Evolutionary conservation across 129 eudicot genomes (phyloP).

Genomic region (Lactuca sativa): DNA sequence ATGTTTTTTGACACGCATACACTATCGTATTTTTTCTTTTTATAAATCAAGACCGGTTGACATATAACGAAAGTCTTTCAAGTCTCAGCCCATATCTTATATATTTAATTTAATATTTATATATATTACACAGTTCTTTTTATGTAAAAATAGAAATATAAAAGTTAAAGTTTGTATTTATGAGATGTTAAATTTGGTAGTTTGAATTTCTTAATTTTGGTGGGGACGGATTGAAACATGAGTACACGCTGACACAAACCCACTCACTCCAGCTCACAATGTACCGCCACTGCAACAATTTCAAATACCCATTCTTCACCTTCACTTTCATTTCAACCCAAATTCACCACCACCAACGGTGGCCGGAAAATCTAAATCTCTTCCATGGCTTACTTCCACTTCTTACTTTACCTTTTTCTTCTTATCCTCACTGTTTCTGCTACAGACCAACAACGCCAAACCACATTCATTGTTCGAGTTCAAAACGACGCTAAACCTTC

Average conservation of each 20-base stretch:
- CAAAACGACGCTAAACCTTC: slow-evolving; percentile 78
- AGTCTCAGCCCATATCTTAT: neutral
- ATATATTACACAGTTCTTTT: neutral
- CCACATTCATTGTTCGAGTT: slow-evolving; percentile 66
- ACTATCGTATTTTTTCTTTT: too few species aligned
- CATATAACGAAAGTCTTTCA: neutral
- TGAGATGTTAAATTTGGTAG: neutral
- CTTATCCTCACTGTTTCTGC: slow-evolving; percentile 8
- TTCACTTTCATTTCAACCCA: neutral
- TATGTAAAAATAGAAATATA: neutral
- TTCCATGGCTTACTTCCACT: slow-evolving; percentile 1
- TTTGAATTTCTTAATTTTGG: neutral
- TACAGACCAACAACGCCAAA: slow-evolving; percentile 13
- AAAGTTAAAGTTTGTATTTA: neutral
- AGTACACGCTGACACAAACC: slow-evolving; percentile 20
- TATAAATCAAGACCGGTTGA: neutral
- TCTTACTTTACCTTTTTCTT: neutral
- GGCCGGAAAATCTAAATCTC: neutral
- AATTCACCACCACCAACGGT: slow-evolving; percentile 9
- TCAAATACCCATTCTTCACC: neutral
- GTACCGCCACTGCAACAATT: slow-evolving; percentile 8
- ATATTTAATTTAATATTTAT: too few species aligned
- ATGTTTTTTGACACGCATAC: too few species aligned
- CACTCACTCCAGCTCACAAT: slow-evolving; percentile 9
- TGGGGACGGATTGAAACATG: neutral